Evolutionary conservation across 2,329 filamentous ascomycete species (phyloP).

Genomic region (Aphanoascus verrucosus): DNA sequence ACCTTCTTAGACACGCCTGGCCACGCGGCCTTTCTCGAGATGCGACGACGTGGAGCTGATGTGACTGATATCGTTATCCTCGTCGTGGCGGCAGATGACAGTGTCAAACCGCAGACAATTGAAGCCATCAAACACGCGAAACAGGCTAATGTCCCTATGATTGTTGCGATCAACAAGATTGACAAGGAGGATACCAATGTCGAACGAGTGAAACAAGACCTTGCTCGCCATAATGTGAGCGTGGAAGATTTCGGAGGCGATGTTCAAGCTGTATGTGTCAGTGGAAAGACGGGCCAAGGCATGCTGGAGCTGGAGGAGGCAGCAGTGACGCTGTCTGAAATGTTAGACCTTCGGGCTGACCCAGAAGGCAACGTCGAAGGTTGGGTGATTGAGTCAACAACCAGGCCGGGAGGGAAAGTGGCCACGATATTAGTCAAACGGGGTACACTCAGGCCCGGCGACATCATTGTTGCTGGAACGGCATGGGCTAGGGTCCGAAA

Average conservation of each 20-base stretch:
- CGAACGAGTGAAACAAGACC: constrained; percentile 77
- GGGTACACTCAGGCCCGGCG: constrained; percentile 70
- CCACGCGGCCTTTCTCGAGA: constrained; percentile 87
- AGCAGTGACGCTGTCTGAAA: constrained; percentile 72
- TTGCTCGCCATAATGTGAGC: constrained; percentile 71
- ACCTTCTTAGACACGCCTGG: constrained; percentile 96
- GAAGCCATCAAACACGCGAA: constrained; percentile 93
- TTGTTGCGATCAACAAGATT: constrained; percentile 95
- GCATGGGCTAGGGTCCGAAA: constrained; percentile 80
- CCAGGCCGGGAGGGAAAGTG: constrained; percentile 72
- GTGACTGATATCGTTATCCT: constrained; percentile 95
- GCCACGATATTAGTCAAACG: constrained; percentile 83
- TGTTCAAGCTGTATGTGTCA: constrained; percentile 81
- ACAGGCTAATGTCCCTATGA: constrained; percentile 78
- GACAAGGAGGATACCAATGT: constrained; percentile 76
- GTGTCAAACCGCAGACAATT: constrained; percentile 91
- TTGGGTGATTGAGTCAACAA: constrained; percentile 84
- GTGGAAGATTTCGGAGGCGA: constrained; percentile 94
- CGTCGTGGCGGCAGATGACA: constrained; percentile 92
- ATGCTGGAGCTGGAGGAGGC: constrained; percentile 90
- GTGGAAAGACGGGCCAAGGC: constrained; percentile 83
- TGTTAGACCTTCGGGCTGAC: constrained; percentile 82
- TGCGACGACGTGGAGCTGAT: constrained; percentile 89
- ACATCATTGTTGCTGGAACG: constrained; percentile 75
- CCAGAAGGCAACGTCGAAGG: constrained; percentile 69